These are phyloP conservation scores for Actinomortierella ambigua DNA, from an alignment of 371 early-diverging fungal species.

Conservation along the genomic window DNA sequence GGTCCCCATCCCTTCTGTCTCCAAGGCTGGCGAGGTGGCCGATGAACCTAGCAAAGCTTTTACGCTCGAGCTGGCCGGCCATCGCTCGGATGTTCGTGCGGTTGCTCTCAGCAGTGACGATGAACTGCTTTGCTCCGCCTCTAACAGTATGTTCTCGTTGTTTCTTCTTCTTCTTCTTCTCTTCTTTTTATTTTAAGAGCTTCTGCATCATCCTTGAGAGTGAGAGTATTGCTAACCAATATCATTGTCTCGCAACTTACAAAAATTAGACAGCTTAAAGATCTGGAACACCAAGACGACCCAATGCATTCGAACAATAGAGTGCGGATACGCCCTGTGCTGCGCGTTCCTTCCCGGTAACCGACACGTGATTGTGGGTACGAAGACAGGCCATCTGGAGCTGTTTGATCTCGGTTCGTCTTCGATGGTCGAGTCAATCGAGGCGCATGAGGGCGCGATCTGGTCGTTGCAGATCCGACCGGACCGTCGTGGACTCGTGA, in stretches of 20 bases:
- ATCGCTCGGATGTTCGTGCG: conserved; percentile 89
- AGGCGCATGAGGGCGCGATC: conserved; percentile 89
- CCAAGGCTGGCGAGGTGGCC: conserved; percentile 54
- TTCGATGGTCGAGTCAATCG: conserved; percentile 77
- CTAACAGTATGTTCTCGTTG: conserved; percentile 58
- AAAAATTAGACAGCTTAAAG: conserved; percentile 65
- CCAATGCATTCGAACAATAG: conserved; percentile 85
- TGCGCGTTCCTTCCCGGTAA: conserved; percentile 92
- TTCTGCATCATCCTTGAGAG: not conserved
- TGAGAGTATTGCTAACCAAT: too few relatives aligned
- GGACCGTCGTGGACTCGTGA: conserved; percentile 86
- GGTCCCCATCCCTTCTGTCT: conserved; percentile 50
- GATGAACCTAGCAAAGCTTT: conserved; percentile 61
- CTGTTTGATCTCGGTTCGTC: conserved; percentile 88
- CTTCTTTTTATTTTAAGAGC: not conserved
- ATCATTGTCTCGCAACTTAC: not conserved
- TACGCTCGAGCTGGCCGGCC: conserved; percentile 85
- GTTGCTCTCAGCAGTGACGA: conserved; percentile 87
- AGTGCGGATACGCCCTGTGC: conserved; percentile 86
- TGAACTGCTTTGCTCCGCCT: conserved; percentile 83
- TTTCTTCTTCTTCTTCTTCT: not conserved
- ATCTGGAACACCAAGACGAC: conserved; percentile 88
- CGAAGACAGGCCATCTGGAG: conserved; percentile 88
- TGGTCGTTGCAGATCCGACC: conserved; percentile 89
- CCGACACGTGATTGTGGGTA: conserved; percentile 88